Base-by-base conservation (phyloP, 148 eudicot species). In the Fallopia convolvulus region DNA sequence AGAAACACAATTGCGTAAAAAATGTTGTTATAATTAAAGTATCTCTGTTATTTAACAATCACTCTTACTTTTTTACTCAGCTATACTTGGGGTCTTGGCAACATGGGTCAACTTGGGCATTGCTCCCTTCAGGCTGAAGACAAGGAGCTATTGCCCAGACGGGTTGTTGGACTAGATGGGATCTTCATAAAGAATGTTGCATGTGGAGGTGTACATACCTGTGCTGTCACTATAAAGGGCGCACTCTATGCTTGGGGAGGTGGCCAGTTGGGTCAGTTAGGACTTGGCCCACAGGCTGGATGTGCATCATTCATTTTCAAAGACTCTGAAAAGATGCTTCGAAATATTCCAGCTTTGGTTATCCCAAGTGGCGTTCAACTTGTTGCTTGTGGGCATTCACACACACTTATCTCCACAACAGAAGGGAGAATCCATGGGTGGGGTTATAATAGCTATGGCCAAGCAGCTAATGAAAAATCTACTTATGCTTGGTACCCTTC, bases 401-500 rank as follows among this genome's bases (percentile, higher is more conserved):
- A 96, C 87, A 93, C 99, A 6, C 99, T 96, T 60, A 86, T 96
- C 66, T 90, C 87, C 75, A 93, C 97, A 26, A 85, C 65, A 65
- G 98, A 93, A 63, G 98, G 99, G 73, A 84, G 99, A 79, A 96
- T 96, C 77, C 92, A 91, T 23, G 99, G 99, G 48, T 96, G 99
- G 99, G 99, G 98, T 52, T 93, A 96, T 80, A 96, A 96, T 78
- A 83, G 90, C 83, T 96, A 96, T 79, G 99, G 98, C 56, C 99
- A 93, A 76, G 99, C 99, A 18, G 94, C 99, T 76, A 91, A 93
- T 79, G 91, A 86, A 81, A 87, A 86, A 79, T 90, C 91, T 68
- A 91, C 99, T 1, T 91, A 90, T 84, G 99, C 99, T 76, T 96
- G 99, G 99, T 91, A 91, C 83, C 99, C 99, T 20, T 93, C 99